These are phyloP conservation scores for Aspergillus quadrilineatus DNA, from an alignment of 2,329 filamentous ascomycete species.

Conservation along the genomic window DNA sequence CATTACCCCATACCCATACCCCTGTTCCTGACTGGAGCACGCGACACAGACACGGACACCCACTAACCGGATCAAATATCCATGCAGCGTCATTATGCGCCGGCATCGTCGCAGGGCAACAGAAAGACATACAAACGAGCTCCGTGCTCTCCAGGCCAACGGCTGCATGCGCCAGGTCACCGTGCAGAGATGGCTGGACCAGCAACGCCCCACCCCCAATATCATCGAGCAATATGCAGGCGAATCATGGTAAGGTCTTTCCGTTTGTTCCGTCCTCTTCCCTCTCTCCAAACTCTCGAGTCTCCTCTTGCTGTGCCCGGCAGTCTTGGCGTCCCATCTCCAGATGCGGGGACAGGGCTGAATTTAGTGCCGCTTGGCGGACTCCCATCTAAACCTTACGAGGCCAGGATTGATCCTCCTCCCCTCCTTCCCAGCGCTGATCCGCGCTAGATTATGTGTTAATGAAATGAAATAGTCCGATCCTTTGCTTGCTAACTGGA, in stretches of 20 bases:
- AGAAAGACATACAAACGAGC: conserved; percentile 13
- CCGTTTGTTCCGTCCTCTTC: too few relatives aligned
- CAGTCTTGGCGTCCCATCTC: background rate
- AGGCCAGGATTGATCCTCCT: background rate
- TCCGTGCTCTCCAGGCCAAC: conserved; percentile 13
- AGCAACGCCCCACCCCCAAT: conserved; percentile 19
- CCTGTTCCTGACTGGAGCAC: conserved; percentile 2
- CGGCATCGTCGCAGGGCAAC: conserved; percentile 22
- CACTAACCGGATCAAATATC: conserved; percentile 6
- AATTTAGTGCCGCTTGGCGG: conserved; percentile 19
- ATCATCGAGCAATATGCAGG: conserved; percentile 23
- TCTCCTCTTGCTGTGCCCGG: background rate
- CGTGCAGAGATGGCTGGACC: conserved; percentile 31
- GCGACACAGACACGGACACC: background rate
- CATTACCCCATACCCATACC: background rate
- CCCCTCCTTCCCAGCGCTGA: conserved; percentile 13
- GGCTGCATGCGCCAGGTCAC: conserved; percentile 21
- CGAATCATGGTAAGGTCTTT: conserved; percentile 30
- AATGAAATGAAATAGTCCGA: background rate
- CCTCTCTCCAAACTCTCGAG: too few relatives aligned
- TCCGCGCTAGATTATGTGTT: conserved; percentile 8
- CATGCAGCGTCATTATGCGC: conserved; percentile 27
- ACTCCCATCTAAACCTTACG: background rate
- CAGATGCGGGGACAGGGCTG: conserved; percentile 24
- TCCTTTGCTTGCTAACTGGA: background rate